Percentiles rank a stretch among this genome's conserved stretches.
Conservation (phyloP, 2,329 filamentous ascomycete species). For the Sporothrix schenckii region DNA sequence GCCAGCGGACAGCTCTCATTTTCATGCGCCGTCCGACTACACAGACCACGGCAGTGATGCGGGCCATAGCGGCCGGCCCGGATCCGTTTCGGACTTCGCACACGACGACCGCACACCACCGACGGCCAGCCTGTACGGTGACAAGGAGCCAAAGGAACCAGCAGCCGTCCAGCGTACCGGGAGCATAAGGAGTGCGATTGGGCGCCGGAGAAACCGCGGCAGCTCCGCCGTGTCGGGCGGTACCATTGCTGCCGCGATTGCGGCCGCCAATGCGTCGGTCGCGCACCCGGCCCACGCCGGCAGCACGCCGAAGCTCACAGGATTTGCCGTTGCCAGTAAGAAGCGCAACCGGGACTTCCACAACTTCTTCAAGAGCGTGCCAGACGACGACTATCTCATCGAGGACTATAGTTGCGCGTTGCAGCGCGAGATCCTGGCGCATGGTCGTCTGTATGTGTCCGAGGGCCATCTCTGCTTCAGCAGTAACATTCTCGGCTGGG, state of each 20-base stretch:
- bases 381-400: slow-evolving; percentile 96
- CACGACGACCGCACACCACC: slow-evolving; percentile 67
- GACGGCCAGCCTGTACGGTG: slow-evolving; percentile 65
- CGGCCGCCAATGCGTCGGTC: slow-evolving; percentile 70
- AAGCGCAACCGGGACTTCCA: slow-evolving; percentile 97
- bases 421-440: slow-evolving; percentile 91
- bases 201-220: slow-evolving; percentile 70
- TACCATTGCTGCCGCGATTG: slow-evolving; percentile 71
- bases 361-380: slow-evolving; percentile 89
- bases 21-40: slow-evolving; percentile 15
- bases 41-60: slow-evolving; percentile 30
- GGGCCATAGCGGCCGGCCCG: slow-evolving; percentile 43
- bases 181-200: slow-evolving; percentile 67
- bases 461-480: slow-evolving; percentile 98
- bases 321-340: slow-evolving; percentile 94
- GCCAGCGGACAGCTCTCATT: slow-evolving; percentile 49
- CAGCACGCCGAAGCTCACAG: slow-evolving; percentile 76
- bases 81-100: slow-evolving; percentile 54
- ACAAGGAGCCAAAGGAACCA: slow-evolving; percentile 53
- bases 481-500: slow-evolving; percentile 98
- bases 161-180: slow-evolving; percentile 60
- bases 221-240: slow-evolving; percentile 72
- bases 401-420: slow-evolving; percentile 98
- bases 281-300: slow-evolving; percentile 62
- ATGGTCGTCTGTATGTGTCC: slow-evolving; percentile 91